Evolutionary conservation across 2,329 filamentous ascomycete species (phyloP).

Genomic region (Plectosphaerella sp.): DNA sequence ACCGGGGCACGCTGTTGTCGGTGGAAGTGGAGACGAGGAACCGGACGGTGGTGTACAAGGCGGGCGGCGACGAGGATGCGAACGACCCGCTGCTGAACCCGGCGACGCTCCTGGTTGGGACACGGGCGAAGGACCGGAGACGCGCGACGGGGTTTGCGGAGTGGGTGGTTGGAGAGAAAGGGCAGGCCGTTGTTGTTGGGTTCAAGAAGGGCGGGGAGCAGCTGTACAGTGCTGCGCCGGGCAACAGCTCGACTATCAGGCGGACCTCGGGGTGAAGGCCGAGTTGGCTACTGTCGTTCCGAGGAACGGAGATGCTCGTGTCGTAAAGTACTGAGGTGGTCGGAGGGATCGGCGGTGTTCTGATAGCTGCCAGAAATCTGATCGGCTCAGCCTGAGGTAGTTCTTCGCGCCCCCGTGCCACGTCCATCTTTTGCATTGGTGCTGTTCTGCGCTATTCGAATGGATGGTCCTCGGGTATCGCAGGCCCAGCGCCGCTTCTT

Average conservation of each 20-base stretch:
- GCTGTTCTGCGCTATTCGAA: no score
- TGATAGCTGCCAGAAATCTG: no score
- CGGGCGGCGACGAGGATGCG: constrained; percentile 23
- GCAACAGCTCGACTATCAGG: not conserved
- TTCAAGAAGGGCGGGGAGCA: constrained; percentile 32
- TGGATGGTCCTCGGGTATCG: no score
- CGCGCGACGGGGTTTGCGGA: constrained; percentile 30
- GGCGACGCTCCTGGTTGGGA: constrained; percentile 33
- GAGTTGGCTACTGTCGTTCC: no score
- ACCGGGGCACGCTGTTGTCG: constrained; percentile 38
- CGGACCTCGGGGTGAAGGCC: no score
- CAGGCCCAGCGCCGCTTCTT: no score
- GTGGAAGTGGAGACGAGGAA: constrained; percentile 25
- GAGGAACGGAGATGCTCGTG: no score
- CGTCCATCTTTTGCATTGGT: no score
- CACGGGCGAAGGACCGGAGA: constrained; percentile 24
- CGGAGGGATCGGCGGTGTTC: no score
- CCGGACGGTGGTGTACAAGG: constrained; percentile 28
- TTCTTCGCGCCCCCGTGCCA: no score
- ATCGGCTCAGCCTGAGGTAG: no score
- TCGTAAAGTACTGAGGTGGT: no score
- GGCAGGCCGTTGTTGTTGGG: constrained; percentile 28
- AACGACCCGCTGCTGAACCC: constrained; percentile 36
- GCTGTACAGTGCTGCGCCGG: constrained; percentile 30
- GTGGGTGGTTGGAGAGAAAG: constrained; percentile 31